Conservation (phyloP, 306 rosid genomes). For the Fragaria ananassa region DNA sequence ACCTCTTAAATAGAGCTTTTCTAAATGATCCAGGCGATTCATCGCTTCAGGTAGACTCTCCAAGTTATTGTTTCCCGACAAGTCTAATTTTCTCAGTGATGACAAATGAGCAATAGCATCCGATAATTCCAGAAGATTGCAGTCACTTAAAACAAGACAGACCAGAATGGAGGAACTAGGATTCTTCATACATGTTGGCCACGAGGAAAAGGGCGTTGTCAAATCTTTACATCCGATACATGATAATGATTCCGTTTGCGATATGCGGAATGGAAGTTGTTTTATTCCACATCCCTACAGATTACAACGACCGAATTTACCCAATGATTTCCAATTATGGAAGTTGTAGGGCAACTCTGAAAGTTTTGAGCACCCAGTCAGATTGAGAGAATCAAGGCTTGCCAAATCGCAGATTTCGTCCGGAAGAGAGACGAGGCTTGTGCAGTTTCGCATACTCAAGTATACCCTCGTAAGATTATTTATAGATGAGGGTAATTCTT, state of each 20-base stretch:
- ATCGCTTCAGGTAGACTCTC: neutral
- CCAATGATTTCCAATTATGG: too few species aligned
- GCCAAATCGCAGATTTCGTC: neutral
- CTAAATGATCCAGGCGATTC: neutral
- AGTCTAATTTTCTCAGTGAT: neutral
- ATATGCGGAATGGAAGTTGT: too few species aligned
- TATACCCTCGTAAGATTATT: neutral
- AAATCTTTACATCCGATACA: neutral
- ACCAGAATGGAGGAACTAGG: neutral
- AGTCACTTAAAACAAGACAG: neutral
- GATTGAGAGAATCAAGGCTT: neutral
- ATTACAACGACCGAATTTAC: too few species aligned
- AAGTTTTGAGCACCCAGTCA: neutral
- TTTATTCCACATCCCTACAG: too few species aligned
- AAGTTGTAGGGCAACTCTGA: neutral
- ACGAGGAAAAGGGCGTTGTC: neutral
- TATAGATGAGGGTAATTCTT: neutral
- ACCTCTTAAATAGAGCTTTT: neutral
- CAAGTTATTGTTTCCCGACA: neutral
- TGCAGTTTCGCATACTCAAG: neutral
- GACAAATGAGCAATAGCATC: neutral
- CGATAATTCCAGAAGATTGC: neutral
- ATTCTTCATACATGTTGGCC: neutral
- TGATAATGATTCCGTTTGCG: accelerated
- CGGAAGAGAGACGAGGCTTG: neutral